Percentiles rank a stretch among this genome's conserved stretches.
Evolutionary conservation across 1,284 basidiomycete genomes (phyloP).

Genomic region (Ganoderma multipileum): DNA sequence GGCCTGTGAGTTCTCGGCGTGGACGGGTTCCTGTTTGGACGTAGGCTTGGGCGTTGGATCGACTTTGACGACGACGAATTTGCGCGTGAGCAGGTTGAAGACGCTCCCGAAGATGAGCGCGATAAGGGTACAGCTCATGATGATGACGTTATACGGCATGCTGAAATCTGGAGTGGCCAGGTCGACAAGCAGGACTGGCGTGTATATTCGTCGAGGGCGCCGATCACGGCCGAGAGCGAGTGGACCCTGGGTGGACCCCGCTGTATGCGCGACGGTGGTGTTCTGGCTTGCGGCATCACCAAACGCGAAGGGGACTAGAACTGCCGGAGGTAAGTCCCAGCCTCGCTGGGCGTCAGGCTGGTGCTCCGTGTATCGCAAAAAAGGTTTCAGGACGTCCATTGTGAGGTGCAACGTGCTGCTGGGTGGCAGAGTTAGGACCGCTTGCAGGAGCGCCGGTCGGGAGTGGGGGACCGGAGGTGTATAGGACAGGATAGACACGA

Average conservation of each 20-base stretch:
- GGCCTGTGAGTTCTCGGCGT: background rate
- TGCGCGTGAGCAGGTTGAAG: slow-evolving; percentile 87
- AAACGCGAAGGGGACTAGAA: slow-evolving; percentile 61
- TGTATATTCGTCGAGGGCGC: slow-evolving; percentile 68
- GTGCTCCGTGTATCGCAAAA: slow-evolving; percentile 94
- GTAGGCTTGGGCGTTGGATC: slow-evolving; percentile 13
- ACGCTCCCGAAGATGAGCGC: slow-evolving; percentile 94
- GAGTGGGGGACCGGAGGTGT: slow-evolving; percentile 72
- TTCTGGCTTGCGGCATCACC: slow-evolving; percentile 12
- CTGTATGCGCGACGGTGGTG: slow-evolving; percentile 5
- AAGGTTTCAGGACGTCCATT: slow-evolving; percentile 85
- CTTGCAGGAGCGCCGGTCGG: slow-evolving; percentile 79
- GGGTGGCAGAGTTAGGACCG: slow-evolving; percentile 74
- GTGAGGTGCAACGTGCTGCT: slow-evolving; percentile 67
- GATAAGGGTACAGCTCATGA: slow-evolving; percentile 90
- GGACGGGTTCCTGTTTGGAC: background rate
- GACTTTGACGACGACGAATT: slow-evolving; percentile 64
- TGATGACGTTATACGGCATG: slow-evolving; percentile 99
- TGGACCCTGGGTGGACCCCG: background rate
- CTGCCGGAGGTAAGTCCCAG: slow-evolving; percentile 89
- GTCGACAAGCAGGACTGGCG: slow-evolving; percentile 83
- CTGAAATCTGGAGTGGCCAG: slow-evolving; percentile 97
- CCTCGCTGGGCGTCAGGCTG: slow-evolving; percentile 95
- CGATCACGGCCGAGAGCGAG: background rate
- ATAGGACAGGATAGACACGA: slow-evolving; percentile 71